These are phyloP conservation scores for Pythium brachiatum DNA, from an alignment of 352 stramenopile genomes.

Conservation along the genomic window DNA sequence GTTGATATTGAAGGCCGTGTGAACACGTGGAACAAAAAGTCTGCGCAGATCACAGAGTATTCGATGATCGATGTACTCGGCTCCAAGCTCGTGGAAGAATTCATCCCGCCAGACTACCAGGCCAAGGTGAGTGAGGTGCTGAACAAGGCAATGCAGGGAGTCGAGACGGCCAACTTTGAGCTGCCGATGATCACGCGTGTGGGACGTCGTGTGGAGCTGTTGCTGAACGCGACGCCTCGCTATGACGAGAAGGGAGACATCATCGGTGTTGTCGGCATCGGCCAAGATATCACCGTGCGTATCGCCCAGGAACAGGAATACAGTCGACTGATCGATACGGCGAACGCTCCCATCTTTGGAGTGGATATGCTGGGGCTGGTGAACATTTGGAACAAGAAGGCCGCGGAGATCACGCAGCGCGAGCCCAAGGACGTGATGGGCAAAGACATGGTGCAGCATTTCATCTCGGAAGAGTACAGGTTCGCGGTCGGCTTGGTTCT, in stretches of 20 bases:
- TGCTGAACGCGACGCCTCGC: conserved; percentile 80
- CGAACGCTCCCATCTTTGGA: conserved; percentile 88
- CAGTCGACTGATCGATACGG: conserved; percentile 81
- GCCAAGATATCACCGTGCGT: conserved; percentile 77
- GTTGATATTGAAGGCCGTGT: conserved; percentile 80
- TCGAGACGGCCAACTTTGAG: conserved; percentile 83
- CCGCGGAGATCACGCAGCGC: conserved; percentile 87
- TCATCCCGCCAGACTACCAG: conserved; percentile 81
- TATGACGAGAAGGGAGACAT: conserved; percentile 82
- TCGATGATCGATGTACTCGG: conserved; percentile 86
- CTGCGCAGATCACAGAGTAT: conserved; percentile 89
- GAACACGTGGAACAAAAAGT: conserved; percentile 92
- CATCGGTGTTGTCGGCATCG: conserved; percentile 78
- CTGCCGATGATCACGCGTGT: conserved; percentile 85
- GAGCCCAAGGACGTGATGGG: conserved; percentile 86
- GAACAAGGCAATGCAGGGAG: conserved; percentile 53
- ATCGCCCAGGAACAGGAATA: conserved; percentile 90
- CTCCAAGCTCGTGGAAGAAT: conserved; percentile 84
- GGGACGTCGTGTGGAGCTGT: conserved; percentile 72
- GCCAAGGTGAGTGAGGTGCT: conserved; percentile 59
- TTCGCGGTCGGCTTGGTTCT: conserved; percentile 61
- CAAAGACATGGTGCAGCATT: conserved; percentile 84
- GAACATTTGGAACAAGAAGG: conserved; percentile 92
- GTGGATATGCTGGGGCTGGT: conserved; percentile 73
- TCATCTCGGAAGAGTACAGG: conserved; percentile 81